Evolutionary conservation across 495 filamentous ascomycete genomes (phyloP).

Genomic region (Margaritispora aquatica): DNA sequence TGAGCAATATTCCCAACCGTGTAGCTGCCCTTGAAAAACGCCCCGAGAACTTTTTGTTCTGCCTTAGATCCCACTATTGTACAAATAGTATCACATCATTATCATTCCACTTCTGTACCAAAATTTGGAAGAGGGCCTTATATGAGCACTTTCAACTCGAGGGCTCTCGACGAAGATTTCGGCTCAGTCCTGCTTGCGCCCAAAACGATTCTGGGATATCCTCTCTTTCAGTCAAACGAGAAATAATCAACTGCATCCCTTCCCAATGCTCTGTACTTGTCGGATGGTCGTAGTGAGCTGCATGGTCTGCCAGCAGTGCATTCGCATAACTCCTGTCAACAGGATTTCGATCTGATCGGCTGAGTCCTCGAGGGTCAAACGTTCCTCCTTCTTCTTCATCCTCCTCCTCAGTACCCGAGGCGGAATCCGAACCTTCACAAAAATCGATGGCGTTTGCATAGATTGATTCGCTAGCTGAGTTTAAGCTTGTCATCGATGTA

Average conservation of each 20-base stretch:
- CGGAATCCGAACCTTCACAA: conserved; percentile 21
- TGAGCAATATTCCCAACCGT: no score
- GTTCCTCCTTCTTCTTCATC: conserved; percentile 29
- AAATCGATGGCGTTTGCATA: conserved; percentile 4
- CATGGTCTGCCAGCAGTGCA: conserved; percentile 20
- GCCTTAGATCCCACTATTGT: conserved; percentile 14
- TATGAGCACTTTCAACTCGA: no score
- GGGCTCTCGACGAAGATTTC: conserved; percentile 43
- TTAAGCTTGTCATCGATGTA: conserved; percentile 19
- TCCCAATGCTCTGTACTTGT: conserved; percentile 40
- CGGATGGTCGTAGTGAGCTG: conserved; percentile 12
- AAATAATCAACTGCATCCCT: conserved; percentile 62
- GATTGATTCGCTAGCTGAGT: background rate
- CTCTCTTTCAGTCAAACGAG: conserved; percentile 55
- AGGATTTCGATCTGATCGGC: conserved; percentile 1
- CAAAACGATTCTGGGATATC: conserved; percentile 77
- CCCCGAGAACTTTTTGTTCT: conserved; percentile 7
- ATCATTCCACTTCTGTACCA: no score
- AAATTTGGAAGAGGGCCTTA: no score
- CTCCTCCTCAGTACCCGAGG: conserved; percentile 20
- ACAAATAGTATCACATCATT: conserved; percentile 23
- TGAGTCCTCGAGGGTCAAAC: conserved; percentile 15
- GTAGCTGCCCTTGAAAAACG: background rate
- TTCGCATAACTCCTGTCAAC: conserved; percentile 31
- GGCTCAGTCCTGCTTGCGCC: conserved; percentile 62